Percentiles rank a stretch among this genome's conserved stretches.
These are phyloP conservation scores for Sinapis alba DNA, from an alignment of 441 rosid species.

Conservation along the genomic window DNA sequence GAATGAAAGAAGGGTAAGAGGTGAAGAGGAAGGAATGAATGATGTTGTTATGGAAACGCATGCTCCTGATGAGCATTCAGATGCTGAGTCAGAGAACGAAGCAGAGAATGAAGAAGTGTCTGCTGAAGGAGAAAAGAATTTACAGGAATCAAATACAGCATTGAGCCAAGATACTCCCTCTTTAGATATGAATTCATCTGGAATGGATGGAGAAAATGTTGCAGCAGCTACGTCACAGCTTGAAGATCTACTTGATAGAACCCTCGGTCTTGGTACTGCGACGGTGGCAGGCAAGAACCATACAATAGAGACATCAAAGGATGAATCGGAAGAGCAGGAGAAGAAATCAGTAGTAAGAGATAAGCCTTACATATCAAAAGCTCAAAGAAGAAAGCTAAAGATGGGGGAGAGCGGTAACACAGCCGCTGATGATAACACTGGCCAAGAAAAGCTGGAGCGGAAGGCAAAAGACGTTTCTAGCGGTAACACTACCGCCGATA, in stretches of 20 bases:
- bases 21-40: constrained; percentile 83
- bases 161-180: constrained; percentile 36
- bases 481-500: constrained; percentile 27
- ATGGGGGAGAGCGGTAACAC: constrained; percentile 59
- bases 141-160: constrained; percentile 37
- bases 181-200: constrained; percentile 38
- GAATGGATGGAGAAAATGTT: constrained; percentile 42
- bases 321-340: constrained; percentile 50
- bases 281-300: constrained; percentile 48
- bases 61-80: constrained; percentile 57
- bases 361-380: constrained; percentile 80
- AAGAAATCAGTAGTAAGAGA: constrained; percentile 50
- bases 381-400: constrained; percentile 92
- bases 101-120: constrained; percentile 40
- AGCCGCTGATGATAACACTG: constrained; percentile 41
- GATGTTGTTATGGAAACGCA: constrained; percentile 53
- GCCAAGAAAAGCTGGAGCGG: constrained; percentile 47
- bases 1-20: constrained; percentile 96
- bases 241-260: constrained; percentile 93
- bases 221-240: constrained; percentile 65
- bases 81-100: constrained; percentile 64
- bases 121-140: constrained; percentile 35
- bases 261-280: constrained; percentile 88
- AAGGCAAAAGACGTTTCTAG: constrained; percentile 32
- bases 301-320: constrained; percentile 47